These are phyloP conservation scores for Prunus davidiana DNA, from an alignment of 306 rosid species.

Conservation along the genomic window DNA sequence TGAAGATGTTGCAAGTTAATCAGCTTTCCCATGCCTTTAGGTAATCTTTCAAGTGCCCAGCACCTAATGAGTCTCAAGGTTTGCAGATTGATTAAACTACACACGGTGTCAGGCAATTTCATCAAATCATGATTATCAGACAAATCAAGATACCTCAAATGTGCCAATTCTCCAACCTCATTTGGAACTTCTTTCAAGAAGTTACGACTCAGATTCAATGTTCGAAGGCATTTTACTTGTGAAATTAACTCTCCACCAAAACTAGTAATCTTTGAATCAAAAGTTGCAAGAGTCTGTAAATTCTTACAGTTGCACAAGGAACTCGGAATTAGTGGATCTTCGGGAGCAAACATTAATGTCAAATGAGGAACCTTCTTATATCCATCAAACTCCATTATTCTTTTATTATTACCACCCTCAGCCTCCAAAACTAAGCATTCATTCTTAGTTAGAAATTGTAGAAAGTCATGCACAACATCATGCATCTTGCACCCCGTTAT, in stretches of 20 bases:
- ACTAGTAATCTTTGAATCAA: not conserved
- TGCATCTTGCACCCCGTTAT: not conserved
- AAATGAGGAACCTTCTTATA: not conserved
- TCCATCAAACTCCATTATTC: not conserved
- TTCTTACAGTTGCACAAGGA: too few species aligned
- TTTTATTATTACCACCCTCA: not conserved
- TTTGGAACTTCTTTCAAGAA: too few species aligned
- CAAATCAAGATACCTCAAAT: too few species aligned
- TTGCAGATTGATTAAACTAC: not conserved
- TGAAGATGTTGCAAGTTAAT: too few species aligned
- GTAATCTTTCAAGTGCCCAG: accelerated
- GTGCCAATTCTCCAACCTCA: too few species aligned
- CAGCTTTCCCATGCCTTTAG: not conserved
- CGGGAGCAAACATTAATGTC: not conserved
- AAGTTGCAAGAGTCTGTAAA: not conserved
- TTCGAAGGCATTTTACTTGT: not conserved
- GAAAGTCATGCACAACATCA: not conserved
- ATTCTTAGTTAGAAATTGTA: not conserved
- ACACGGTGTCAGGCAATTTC: not conserved
- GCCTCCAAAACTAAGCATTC: not conserved
- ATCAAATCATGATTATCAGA: accelerated
- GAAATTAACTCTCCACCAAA: not conserved
- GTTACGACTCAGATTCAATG: too few species aligned
- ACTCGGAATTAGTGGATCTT: not conserved
- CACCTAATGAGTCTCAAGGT: not conserved